Evolutionary conservation across 441 rosid species (phyloP).

Genomic region (Pelargonium citronellum): DNA sequence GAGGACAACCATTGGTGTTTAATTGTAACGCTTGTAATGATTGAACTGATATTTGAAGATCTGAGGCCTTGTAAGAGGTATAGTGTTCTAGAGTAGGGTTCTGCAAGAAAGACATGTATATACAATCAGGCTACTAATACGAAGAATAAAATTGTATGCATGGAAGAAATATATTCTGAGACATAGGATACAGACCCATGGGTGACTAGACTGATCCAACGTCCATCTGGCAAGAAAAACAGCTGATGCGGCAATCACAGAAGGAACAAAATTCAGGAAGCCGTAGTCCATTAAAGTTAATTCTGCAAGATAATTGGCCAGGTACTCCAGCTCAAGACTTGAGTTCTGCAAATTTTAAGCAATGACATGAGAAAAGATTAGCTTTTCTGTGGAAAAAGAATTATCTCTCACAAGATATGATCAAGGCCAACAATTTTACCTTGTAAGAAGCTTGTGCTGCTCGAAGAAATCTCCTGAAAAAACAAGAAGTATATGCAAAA

Average conservation of each 20-base stretch:
- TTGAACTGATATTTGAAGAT: constrained; percentile 42
- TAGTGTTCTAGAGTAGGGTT: constrained; percentile 59
- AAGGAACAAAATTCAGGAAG: constrained; percentile 53
- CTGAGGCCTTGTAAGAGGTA: constrained; percentile 48
- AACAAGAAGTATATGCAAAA: constrained; percentile 3
- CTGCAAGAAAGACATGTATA: constrained; percentile 24
- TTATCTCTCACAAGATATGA: background rate
- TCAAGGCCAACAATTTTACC: constrained; percentile 30
- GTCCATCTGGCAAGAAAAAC: constrained; percentile 76
- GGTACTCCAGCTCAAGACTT: constrained; percentile 46
- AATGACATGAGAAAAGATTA: background rate
- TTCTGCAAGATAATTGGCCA: constrained; percentile 59
- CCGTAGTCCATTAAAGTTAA: constrained; percentile 44
- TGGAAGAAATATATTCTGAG: constrained; percentile 6
- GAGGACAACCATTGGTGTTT: constrained; percentile 47
- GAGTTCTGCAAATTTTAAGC: constrained; percentile 37
- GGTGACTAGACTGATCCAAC: constrained; percentile 50
- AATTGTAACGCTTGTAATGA: constrained; percentile 51
- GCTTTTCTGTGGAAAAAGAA: background rate
- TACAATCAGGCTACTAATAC: background rate
- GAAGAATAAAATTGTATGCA: constrained; percentile 10
- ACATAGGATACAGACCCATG: constrained; percentile 41
- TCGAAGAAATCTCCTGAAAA: constrained; percentile 54
- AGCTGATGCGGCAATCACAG: constrained; percentile 60
- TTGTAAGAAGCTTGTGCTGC: constrained; percentile 56